These are phyloP conservation scores for Gynandropsis gynandra DNA, from an alignment of 345 rosid genomes.

Conservation along the genomic window DNA sequence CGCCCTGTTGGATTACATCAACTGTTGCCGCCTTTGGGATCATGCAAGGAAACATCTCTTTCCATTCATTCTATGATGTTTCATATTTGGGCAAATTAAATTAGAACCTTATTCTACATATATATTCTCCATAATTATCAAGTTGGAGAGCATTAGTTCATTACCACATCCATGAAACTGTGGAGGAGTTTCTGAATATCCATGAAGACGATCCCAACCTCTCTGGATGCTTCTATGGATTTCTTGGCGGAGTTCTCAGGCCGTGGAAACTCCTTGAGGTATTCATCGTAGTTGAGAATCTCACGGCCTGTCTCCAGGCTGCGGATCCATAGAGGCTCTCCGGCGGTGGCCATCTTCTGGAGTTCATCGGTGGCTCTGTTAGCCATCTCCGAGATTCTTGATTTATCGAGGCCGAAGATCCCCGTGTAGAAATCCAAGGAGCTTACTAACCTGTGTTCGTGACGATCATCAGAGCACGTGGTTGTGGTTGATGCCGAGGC, in stretches of 20 bases:
- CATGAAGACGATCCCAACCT: slow-evolving; percentile 60
- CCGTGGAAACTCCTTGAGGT: slow-evolving; percentile 56
- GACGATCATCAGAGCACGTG: slow-evolving; percentile 52
- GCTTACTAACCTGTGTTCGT: slow-evolving; percentile 41
- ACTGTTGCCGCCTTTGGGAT: slow-evolving; percentile 82
- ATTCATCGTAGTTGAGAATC: slow-evolving; percentile 92
- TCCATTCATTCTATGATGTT: slow-evolving; percentile 76
- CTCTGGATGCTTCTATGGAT: slow-evolving; percentile 88
- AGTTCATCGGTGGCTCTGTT: slow-evolving; percentile 81
- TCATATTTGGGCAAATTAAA: neutral
- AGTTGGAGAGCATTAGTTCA: too few relatives aligned
- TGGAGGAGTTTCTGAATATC: slow-evolving; percentile 79
- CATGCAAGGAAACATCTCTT: slow-evolving; percentile 90
- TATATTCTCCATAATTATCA: too few relatives aligned
- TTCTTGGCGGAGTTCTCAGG: slow-evolving; percentile 37
- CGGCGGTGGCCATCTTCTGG: slow-evolving; percentile 67
- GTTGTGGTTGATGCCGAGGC: slow-evolving; percentile 31
- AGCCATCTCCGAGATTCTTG: slow-evolving; percentile 60
- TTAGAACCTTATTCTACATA: too few relatives aligned
- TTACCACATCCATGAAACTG: slow-evolving; percentile 88
- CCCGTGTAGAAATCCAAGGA: too few relatives aligned
- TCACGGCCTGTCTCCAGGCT: slow-evolving; percentile 92
- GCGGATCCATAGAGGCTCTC: slow-evolving; percentile 77
- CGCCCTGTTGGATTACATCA: slow-evolving; percentile 71
- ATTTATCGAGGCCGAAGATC: slow-evolving; percentile 71